Base-by-base conservation (phyloP, 2,329 filamentous ascomycete species). In the Macroventuria anomochaeta region DNA sequence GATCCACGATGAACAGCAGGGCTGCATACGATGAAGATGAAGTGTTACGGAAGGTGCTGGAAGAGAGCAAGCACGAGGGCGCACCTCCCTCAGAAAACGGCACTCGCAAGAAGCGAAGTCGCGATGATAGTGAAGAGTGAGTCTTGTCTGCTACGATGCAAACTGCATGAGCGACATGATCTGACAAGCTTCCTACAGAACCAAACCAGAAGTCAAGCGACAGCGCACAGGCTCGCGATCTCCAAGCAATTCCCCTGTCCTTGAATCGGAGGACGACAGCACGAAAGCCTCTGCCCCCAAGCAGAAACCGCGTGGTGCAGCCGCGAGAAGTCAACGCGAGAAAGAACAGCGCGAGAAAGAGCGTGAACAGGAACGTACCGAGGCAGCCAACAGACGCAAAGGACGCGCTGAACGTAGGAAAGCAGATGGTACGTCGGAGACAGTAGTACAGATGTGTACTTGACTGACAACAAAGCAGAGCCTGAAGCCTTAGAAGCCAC, bases 1-100 rank as follows among this genome's bases (percentile, higher is more conserved):
- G 95, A 23, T 96, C 92, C 17, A 99, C 95, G 6, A 97, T 97
- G 91, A 96, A 97, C 71, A 99, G 95, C 73, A 87, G 93, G 58
- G 93, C 93, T 34, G 93, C 92, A 18, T 97, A 97, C 66, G 93
- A 97, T 61, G 95, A 99, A 75, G 93, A 96, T 65, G 91, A 96
- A 72, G 88, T 93, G 67, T 76, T 99, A 32, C 86, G 92, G 48
- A 86, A 90, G 62, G 95, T 93, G 25, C 92, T 99, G 64, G 93
- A 97, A 74, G 93, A 96, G 57, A 99, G 95, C 79, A 97, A 93
- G 76, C 88, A 90, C 69, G 91, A 96, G 36, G 86, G 83, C 10
- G 80, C 81, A 11, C 79, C 81, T 28, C 70, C 73, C 11, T 86
- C 88, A 29, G 81, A 81, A 46, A 79, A 75, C 29, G 79, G 79